phyloP scores from a whole-genome alignment of 2,329 filamentous ascomycete genomes.

The Aspergillus pseudoglaucus region DNA sequence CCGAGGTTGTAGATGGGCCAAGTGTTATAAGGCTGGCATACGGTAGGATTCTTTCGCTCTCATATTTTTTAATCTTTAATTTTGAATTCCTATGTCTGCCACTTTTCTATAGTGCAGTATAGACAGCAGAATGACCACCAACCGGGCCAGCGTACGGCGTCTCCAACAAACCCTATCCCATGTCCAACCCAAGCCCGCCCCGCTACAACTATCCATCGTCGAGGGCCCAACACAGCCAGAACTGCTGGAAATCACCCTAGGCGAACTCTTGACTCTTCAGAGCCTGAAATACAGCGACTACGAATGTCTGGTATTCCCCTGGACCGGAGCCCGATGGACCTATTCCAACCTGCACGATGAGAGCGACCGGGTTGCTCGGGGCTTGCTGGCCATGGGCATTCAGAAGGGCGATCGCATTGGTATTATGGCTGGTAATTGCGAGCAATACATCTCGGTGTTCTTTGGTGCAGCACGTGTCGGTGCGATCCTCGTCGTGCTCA shows the following conservation, averaged over 20 bases:
- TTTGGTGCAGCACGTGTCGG: conserved; percentile 63
- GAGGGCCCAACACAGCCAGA: conserved; percentile 63
- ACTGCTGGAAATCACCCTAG: conserved; percentile 64
- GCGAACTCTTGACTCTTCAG: conserved; percentile 66
- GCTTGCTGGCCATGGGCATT: conserved; percentile 61
- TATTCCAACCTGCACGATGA: conserved; percentile 59
- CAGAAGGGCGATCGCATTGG: conserved; percentile 63
- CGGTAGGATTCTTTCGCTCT: not conserved
- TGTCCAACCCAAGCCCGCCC: conserved; percentile 12
- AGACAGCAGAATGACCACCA: conserved; percentile 15
- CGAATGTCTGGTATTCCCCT: conserved; percentile 67
- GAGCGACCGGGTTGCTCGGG: conserved; percentile 56
- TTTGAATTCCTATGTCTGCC: not conserved
- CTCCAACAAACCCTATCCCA: conserved; percentile 27
- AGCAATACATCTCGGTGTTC: conserved; percentile 59
- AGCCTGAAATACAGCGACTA: conserved; percentile 57
- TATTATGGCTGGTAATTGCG: conserved; percentile 63
- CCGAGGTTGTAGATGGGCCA: not conserved
- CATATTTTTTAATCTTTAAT: not conserved
- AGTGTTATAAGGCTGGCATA: not conserved
- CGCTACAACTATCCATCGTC: conserved; percentile 48
- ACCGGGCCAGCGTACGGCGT: conserved; percentile 18
- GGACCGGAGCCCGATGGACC: conserved; percentile 69
- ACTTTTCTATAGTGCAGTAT: not conserved
- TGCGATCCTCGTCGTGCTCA: conserved; percentile 67